Conservation (phyloP, 176 grass and related monocot genomes). For the Aegilops umbellulata region DNA sequence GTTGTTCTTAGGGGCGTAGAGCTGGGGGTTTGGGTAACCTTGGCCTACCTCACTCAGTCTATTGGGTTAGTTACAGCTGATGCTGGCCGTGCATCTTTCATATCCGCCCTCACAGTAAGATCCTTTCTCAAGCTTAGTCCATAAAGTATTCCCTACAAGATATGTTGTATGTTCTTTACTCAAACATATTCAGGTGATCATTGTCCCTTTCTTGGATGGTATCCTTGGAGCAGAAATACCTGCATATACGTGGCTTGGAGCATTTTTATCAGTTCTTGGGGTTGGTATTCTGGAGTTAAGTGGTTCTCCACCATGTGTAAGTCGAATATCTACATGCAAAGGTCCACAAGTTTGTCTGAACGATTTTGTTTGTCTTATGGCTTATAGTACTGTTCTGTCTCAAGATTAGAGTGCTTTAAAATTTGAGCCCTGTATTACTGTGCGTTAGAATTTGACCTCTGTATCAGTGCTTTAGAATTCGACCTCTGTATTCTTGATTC, state of each 20-base stretch:
- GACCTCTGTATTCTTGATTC: not conserved
- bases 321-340: slow-evolving; percentile 31
- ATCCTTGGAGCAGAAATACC: slow-evolving; percentile 51
- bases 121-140: slow-evolving; percentile 3
- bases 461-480: not conserved
- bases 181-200: slow-evolving; percentile 44
- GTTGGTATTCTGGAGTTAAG: slow-evolving; percentile 51
- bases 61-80: slow-evolving; percentile 47
- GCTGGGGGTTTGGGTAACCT: slow-evolving; percentile 50
- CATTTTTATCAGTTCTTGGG: slow-evolving; percentile 43
- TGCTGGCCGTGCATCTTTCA: slow-evolving; percentile 52
- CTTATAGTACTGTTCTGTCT: not conserved
- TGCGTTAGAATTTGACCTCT: no score
- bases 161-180: slow-evolving; percentile 27
- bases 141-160: not conserved
- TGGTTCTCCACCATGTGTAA: slow-evolving; percentile 62
- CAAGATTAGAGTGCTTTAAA: not conserved
- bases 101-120: slow-evolving; percentile 55
- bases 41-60: slow-evolving; percentile 57
- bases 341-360: slow-evolving; percentile 21
- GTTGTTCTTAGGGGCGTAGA: slow-evolving; percentile 37
- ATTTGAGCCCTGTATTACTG: not conserved
- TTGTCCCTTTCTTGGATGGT: slow-evolving; percentile 55
- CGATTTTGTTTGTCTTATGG: not conserved
- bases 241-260: slow-evolving; percentile 46